Base-by-base conservation (phyloP, 257 asterid genomes). In the Leonotis leonurus region DNA sequence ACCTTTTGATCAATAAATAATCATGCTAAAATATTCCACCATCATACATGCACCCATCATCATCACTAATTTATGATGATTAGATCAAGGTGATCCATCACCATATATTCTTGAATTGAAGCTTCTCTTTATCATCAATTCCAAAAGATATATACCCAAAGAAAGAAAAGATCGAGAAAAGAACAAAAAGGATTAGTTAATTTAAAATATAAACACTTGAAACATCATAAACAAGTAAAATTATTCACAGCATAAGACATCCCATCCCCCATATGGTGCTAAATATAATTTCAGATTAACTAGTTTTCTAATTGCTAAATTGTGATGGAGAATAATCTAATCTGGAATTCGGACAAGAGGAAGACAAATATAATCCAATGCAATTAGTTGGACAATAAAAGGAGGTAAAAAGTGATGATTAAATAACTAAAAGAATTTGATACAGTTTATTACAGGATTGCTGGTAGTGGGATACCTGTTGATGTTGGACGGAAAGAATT, bases 401-500 rank as follows among this genome's bases (percentile, higher is more conserved):
- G n/a, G n/a, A n/a, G n/a, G n/a, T n/a, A n/a, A n/a, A n/a, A n/a
- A n/a, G n/a, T n/a, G n/a, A n/a, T 3, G 16, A 51, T 0, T 1
- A 33, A 3, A n/a, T n/a, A n/a, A 5, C n/a, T 37, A 40, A 40
- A 14, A 40, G 60, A 65, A 52, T 53, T 71, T 27, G 13, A 11
- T 66, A 16, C 11, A 11, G 61, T 67, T 37, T 62, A 67, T 73
- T 50, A 56, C 67, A 17, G 48, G n/a, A 56, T 41, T 33, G 39
- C 39, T 4, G 67, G 13, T 69, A 69, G 79, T 83, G 87, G 85
- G 78, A 81, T 81, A 71, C 83, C n/a, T n/a, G n/a, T n/a, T n/a
- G n/a, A 54, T 62, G 68, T 62, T 73, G 70, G 73, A 65, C 67
- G 67, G 73, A 57, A 68, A 76, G 67, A 75, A 77, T 71, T 64